Evolutionary conservation across 2,329 filamentous ascomycete species (phyloP).

Genomic region (Phyllosticta paracitricarpa): DNA sequence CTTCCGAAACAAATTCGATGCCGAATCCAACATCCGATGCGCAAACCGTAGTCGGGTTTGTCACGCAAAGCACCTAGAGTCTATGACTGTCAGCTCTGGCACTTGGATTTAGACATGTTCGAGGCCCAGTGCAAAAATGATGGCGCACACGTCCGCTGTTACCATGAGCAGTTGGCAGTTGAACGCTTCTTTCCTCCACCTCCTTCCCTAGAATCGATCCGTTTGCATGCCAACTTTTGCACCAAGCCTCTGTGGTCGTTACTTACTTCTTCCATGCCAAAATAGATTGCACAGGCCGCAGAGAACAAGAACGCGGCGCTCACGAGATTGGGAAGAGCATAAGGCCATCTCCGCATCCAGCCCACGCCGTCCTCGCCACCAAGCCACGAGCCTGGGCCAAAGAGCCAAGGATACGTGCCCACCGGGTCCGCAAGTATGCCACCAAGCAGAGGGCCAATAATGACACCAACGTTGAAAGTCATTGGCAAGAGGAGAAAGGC

Average conservation of each 20-base stretch:
- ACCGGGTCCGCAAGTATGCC: conserved; percentile 59
- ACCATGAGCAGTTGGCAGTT: too few species aligned
- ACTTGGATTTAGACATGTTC: too few species aligned
- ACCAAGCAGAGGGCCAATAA: conserved; percentile 33
- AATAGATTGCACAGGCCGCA: conserved; percentile 46
- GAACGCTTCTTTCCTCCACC: too few species aligned
- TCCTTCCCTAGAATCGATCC: too few species aligned
- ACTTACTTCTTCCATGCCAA: conserved; percentile 57
- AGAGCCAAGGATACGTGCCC: conserved; percentile 50
- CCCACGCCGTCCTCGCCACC: conserved; percentile 48
- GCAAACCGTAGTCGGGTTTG: conserved; percentile 31
- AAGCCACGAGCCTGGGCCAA: conserved; percentile 49
- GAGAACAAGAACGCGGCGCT: conserved; percentile 51
- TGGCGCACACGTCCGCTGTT: not conserved
- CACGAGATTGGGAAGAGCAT: conserved; percentile 59
- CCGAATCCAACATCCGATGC: conserved; percentile 29
- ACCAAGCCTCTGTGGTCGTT: not conserved
- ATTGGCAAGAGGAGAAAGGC: conserved; percentile 54
- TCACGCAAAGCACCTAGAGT: conserved; percentile 33
- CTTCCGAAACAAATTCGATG: conserved; percentile 22
- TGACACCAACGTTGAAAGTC: conserved; percentile 54
- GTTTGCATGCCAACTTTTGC: too few species aligned
- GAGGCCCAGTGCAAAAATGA: not conserved
- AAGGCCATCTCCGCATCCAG: conserved; percentile 58
- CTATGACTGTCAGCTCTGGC: conserved; percentile 6